Percentiles rank a stretch among this genome's conserved stretches.
Conservation (phyloP, 495 filamentous ascomycete species). For the Evernia prunastri region DNA sequence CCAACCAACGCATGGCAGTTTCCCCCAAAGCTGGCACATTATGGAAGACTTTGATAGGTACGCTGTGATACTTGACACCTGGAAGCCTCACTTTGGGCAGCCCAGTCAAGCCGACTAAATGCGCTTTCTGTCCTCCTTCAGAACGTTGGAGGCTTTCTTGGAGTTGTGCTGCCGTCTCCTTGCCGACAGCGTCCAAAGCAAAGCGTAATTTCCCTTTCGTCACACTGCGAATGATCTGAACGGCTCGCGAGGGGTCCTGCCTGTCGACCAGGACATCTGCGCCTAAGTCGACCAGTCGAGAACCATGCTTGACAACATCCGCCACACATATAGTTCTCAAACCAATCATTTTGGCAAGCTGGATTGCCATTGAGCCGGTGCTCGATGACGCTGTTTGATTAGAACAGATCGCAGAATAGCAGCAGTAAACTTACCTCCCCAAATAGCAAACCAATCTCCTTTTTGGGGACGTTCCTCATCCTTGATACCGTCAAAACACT, state of each 20-base stretch:
- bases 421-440: slow-evolving; percentile 50
- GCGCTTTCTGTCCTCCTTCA: slow-evolving; percentile 32
- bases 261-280: slow-evolving; percentile 58
- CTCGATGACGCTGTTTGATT: slow-evolving; percentile 48
- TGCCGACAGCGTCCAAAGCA: slow-evolving; percentile 55
- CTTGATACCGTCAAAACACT: slow-evolving; percentile 44
- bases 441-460: slow-evolving; percentile 62
- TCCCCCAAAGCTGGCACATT: slow-evolving; percentile 51
- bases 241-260: slow-evolving; percentile 50
- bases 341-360: slow-evolving; percentile 54
- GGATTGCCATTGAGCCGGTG: slow-evolving; percentile 52
- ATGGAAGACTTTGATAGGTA: slow-evolving; percentile 67
- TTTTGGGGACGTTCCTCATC: slow-evolving; percentile 38
- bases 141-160: slow-evolving; percentile 38
- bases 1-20: slow-evolving; percentile 52
- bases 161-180: slow-evolving; percentile 48
- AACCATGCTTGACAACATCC: slow-evolving; percentile 55
- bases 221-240: slow-evolving; percentile 52
- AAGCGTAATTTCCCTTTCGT: slow-evolving; percentile 51
- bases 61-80: slow-evolving; percentile 49
- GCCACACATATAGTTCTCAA: slow-evolving; percentile 53
- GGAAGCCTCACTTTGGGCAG: slow-evolving; percentile 46
- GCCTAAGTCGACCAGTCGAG: slow-evolving; percentile 44
- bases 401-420: background rate
- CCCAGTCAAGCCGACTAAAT: slow-evolving; percentile 58